Conservation (phyloP, 768 basidiomycete species). For the Lactarius psammicola region DNA sequence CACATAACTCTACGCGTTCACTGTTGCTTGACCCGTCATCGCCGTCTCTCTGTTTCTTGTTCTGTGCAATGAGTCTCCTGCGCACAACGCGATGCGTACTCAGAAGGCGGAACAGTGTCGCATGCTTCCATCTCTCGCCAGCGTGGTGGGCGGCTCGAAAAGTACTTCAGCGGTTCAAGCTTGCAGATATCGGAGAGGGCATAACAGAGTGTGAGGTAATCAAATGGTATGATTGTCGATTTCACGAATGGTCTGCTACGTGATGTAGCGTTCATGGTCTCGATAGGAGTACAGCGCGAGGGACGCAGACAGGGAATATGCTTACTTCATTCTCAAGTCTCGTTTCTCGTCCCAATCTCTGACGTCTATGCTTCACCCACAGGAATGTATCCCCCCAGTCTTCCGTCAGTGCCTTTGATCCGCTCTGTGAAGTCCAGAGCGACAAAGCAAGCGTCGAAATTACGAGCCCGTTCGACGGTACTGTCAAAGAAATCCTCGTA, state of each 20-base stretch:
- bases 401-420: constrained; percentile 61
- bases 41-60: neutral
- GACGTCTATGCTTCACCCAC: neutral
- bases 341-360: neutral
- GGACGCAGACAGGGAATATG: neutral
- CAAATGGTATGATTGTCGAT: constrained; percentile 58
- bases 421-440: constrained; percentile 81
- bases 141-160: constrained; percentile 37
- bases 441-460: constrained; percentile 93
- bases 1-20: too few species aligned
- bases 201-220: constrained; percentile 91
- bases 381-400: constrained; percentile 64
- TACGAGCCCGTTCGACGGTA: constrained; percentile 80
- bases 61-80: constrained; percentile 14
- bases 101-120: constrained; percentile 3
- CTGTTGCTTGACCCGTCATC: neutral
- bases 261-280: neutral
- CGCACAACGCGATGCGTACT: constrained; percentile 16
- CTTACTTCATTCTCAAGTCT: neutral
- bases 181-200: constrained; percentile 87
- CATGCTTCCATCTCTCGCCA: constrained; percentile 39
- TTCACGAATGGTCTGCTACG: neutral
- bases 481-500: constrained; percentile 68
- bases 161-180: constrained; percentile 61
- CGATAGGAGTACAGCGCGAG: neutral